Percentiles rank a stretch among this genome's conserved stretches.
phyloP scores from a whole-genome alignment of 140 eudicot genomes.

The Artemisia princeps region DNA sequence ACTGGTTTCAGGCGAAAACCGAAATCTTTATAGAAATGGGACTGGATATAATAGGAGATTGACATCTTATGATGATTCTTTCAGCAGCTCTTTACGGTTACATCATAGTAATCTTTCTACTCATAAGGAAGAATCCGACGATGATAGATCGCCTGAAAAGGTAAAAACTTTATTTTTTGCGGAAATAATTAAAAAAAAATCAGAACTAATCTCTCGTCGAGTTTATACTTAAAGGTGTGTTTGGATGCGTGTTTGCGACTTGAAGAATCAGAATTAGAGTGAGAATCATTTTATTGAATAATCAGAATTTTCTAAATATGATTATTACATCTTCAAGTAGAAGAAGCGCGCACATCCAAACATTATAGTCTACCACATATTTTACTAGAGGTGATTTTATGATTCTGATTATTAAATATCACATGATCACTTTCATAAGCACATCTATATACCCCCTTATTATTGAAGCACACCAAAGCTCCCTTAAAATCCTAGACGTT shows the following conservation, averaged over 20 bases:
- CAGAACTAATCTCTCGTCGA: no score
- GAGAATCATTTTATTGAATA: neutral
- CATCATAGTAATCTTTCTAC: conserved; percentile 43
- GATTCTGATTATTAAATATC: no score
- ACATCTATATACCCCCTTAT: neutral
- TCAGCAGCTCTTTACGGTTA: conserved; percentile 26
- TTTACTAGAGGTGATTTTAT: no score
- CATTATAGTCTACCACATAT: no score
- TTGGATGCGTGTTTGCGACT: neutral
- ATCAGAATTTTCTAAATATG: neutral
- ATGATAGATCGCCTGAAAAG: conserved; percentile 35
- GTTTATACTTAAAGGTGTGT: neutral
- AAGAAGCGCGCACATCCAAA: no score
- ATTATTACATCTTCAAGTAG: no score
- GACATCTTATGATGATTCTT: conserved; percentile 37
- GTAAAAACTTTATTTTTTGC: conserved; percentile 4
- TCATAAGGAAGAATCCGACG: conserved; percentile 58
- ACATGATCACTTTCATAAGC: neutral
- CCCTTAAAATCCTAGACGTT: neutral
- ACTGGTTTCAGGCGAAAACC: conserved; percentile 38
- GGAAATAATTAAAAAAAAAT: neutral
- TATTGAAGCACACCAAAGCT: neutral
- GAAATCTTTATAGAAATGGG: conserved; percentile 25
- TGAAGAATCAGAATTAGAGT: conserved; percentile 5
- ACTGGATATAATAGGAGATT: conserved; percentile 35